Evolutionary conservation across 139 green algal genomes (phyloP).

Genomic region (Chlamydomonas eustigma): DNA sequence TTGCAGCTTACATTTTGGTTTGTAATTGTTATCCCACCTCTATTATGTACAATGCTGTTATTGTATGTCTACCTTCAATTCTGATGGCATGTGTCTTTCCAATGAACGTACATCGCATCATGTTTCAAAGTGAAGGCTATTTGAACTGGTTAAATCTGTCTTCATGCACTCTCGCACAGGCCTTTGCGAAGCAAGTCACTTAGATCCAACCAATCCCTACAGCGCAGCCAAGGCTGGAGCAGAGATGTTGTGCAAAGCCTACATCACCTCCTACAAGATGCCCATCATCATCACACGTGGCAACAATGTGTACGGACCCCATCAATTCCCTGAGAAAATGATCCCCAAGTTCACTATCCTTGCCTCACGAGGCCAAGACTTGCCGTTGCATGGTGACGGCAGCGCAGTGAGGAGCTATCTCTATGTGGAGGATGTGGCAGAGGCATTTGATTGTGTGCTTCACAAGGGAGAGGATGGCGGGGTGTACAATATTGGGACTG

Average conservation of each 20-base stretch:
- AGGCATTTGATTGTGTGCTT: slow-evolving; percentile 86
- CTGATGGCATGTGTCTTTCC: neutral
- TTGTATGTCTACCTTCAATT: too few relatives aligned
- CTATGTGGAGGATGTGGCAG: slow-evolving; percentile 92
- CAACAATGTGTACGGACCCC: slow-evolving; percentile 98
- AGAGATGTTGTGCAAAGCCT: slow-evolving; percentile 95
- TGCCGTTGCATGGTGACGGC: slow-evolving; percentile 48
- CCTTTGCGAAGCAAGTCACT: slow-evolving; percentile 66
- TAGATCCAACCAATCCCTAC: slow-evolving; percentile 99
- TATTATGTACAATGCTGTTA: too few relatives aligned
- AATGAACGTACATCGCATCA: neutral
- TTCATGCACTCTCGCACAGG: slow-evolving; percentile 33
- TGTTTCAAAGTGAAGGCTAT: neutral
- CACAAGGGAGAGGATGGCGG: slow-evolving; percentile 71
- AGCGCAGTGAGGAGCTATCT: slow-evolving; percentile 65
- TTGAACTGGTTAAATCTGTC: too few relatives aligned
- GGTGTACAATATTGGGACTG: slow-evolving; percentile 97
- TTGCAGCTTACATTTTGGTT: too few relatives aligned
- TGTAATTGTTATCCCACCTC: too few relatives aligned
- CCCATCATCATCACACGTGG: slow-evolving; percentile 93
- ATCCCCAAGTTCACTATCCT: slow-evolving; percentile 83
- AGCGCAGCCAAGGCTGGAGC: slow-evolving; percentile 95
- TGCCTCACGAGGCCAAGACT: slow-evolving; percentile 48
- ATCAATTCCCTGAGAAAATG: slow-evolving; percentile 90
- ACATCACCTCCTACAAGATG: slow-evolving; percentile 80